These are phyloP conservation scores for Boletus tylopilopsis DNA, from an alignment of 768 basidiomycete species.

Conservation along the genomic window DNA sequence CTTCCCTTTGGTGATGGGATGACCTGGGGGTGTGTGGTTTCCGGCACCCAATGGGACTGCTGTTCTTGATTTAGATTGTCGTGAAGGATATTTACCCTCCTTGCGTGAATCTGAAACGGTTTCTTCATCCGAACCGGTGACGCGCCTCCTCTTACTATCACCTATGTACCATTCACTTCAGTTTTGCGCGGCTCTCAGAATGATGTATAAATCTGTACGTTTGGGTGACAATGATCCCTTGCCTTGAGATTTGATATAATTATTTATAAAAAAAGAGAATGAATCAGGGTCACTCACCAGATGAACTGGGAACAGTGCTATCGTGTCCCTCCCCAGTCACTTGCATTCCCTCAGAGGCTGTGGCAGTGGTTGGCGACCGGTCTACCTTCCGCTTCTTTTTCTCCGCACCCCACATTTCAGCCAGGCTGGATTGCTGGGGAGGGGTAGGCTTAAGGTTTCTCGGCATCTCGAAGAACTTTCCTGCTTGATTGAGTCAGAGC, in stretches of 20 bases:
- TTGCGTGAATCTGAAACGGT: not conserved
- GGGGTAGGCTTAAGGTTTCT: slow-evolving; percentile 58
- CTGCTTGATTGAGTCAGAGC: slow-evolving; percentile 32
- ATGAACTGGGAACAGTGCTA: not conserved
- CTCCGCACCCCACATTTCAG: slow-evolving; percentile 68
- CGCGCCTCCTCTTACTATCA: slow-evolving; percentile 48
- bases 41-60: not conserved
- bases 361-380: slow-evolving; percentile 18
- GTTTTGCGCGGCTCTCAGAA: not conserved
- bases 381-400: slow-evolving; percentile 33
- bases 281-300: slow-evolving; percentile 11
- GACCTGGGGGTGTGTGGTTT: not conserved
- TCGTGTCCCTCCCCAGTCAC: slow-evolving; percentile 11
- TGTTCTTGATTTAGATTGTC: not conserved
- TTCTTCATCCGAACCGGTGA: slow-evolving; percentile 55
- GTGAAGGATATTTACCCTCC: not conserved
- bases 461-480: slow-evolving; percentile 76
- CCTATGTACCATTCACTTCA: slow-evolving; percentile 15
- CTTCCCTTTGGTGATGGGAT: slow-evolving; percentile 12
- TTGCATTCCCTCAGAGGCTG: slow-evolving; percentile 26
- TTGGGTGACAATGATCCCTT: slow-evolving; percentile 27
- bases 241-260: slow-evolving; percentile 40
- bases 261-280: not conserved
- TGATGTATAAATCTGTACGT: slow-evolving; percentile 9
- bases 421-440: slow-evolving; percentile 74